Base-by-base conservation (phyloP, 148 eudicot species). In the Rhododendron henanense region DNA sequence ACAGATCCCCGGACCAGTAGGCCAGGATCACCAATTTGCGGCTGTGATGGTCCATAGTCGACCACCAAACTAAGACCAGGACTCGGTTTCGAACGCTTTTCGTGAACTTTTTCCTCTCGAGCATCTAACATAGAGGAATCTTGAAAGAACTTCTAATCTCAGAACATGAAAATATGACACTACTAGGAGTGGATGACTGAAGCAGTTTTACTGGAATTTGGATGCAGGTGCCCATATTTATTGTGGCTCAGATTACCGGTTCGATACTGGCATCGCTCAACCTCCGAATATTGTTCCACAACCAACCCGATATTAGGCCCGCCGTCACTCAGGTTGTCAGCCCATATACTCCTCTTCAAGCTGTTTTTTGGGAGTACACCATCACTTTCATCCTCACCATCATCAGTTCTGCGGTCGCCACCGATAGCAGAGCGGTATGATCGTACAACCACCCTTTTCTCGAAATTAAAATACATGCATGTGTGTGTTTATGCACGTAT, bases 401-500 rank as follows among this genome's bases (percentile, higher is more conserved):
- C 67, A 48, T 76, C 55, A 87, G 88, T 25, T 85, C 87, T 39
- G 90, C 89, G 11, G 90, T 85, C 3, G 88, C 91, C 51, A 76
- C 88, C 19, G 91, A 91, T 84, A 81, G 82, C 14, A 87, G 93
- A 90, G 88, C 91, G 39, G 91, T 90, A 90, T 45, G 90, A 51
- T 83, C 9, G 5, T 65, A 31, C 16, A 10, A 6, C 35, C 35
- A 0, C 7, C 9, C 18, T 18, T 0, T 71, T 15, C 76, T 15
- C 19, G 41, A 71, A 31, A 31, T 31, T 71, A 71, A 71, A 4
- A 25, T 33, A 31, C 19, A 10, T 57, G 63, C 1, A 63, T 0
- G 0, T 10, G 10, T n/a, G 23, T 6, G 13, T 7, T 10, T 13
- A 28, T n/a, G 4, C 10, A 2, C 5, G 19, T 23, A 19, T 15